Percentiles rank a stretch among this genome's conserved stretches.
phyloP scores from a whole-genome alignment of 805 yeast genomes.

The Kockiozyma suomiensis region DNA sequence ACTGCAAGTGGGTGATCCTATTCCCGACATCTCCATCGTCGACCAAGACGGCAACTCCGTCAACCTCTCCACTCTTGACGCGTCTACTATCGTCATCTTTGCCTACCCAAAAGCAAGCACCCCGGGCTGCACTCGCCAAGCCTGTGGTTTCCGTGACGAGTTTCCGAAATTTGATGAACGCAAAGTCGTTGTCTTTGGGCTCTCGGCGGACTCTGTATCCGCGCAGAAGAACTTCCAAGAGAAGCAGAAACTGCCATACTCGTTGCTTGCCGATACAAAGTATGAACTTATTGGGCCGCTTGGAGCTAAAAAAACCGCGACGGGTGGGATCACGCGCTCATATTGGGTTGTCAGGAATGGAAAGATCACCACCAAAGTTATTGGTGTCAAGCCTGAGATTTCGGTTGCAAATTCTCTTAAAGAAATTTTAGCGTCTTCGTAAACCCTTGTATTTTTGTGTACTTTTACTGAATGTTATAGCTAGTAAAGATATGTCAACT shows the following conservation, averaged over 20 bases:
- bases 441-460: background rate
- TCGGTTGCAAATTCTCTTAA: slow-evolving; percentile 41
- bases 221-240: slow-evolving; percentile 75
- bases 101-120: slow-evolving; percentile 93
- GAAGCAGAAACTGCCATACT: slow-evolving; percentile 74
- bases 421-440: slow-evolving; percentile 10
- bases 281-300: slow-evolving; percentile 67
- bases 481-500: too few relatives aligned
- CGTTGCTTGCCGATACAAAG: slow-evolving; percentile 74
- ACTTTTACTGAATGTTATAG: too few relatives aligned
- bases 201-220: slow-evolving; percentile 78
- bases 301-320: slow-evolving; percentile 81
- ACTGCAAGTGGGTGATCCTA: slow-evolving; percentile 41
- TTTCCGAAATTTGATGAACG: slow-evolving; percentile 56
- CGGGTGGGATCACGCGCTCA: slow-evolving; percentile 84
- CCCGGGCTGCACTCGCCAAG: slow-evolving; percentile 96
- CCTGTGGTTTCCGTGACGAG: slow-evolving; percentile 79
- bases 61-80: slow-evolving; percentile 46
- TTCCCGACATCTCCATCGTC: slow-evolving; percentile 64
- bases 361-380: slow-evolving; percentile 55
- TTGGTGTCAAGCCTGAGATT: slow-evolving; percentile 52
- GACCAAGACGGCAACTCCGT: slow-evolving; percentile 73
- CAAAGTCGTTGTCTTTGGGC: slow-evolving; percentile 66
- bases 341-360: slow-evolving; percentile 90
- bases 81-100: slow-evolving; percentile 26